Conservation (phyloP, 2,329 filamentous ascomycete species). For the Bipolaris gigantea region DNA sequence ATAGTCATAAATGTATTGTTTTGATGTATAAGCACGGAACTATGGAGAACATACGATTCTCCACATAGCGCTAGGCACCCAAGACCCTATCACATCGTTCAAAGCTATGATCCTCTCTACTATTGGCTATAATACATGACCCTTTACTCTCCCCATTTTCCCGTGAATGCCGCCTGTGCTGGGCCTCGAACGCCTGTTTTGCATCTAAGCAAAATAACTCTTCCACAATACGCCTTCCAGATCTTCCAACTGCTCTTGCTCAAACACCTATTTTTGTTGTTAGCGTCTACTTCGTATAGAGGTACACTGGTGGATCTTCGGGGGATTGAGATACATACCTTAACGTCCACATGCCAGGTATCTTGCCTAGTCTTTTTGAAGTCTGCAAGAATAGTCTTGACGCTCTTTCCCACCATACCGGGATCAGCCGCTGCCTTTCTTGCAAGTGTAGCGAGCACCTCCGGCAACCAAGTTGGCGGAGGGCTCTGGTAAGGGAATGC, state of each 20-base stretch:
- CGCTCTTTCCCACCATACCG: conserved; percentile 91
- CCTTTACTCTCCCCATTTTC: background rate
- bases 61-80: conserved; percentile 5
- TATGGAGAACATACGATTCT: conserved; percentile 3
- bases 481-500: conserved; percentile 96
- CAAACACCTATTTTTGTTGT: conserved; percentile 65
- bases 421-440: conserved; percentile 83
- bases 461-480: conserved; percentile 90
- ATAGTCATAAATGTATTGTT: background rate
- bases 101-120: background rate
- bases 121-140: conserved; percentile 13
- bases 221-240: conserved; percentile 97
- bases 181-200: background rate
- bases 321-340: conserved; percentile 61
- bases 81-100: conserved; percentile 6
- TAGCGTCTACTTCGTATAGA: background rate
- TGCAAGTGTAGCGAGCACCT: conserved; percentile 83
- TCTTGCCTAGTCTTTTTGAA: conserved; percentile 99
- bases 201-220: conserved; percentile 85
- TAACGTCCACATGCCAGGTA: conserved; percentile 97
- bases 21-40: conserved; percentile 1
- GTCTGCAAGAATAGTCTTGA: conserved; percentile 89
- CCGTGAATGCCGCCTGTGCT: background rate
- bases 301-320: background rate
- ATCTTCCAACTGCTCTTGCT: conserved; percentile 89